phyloP scores from a whole-genome alignment of 2,329 filamentous ascomycete species.

The Neoscytalidium dimidiatum region DNA sequence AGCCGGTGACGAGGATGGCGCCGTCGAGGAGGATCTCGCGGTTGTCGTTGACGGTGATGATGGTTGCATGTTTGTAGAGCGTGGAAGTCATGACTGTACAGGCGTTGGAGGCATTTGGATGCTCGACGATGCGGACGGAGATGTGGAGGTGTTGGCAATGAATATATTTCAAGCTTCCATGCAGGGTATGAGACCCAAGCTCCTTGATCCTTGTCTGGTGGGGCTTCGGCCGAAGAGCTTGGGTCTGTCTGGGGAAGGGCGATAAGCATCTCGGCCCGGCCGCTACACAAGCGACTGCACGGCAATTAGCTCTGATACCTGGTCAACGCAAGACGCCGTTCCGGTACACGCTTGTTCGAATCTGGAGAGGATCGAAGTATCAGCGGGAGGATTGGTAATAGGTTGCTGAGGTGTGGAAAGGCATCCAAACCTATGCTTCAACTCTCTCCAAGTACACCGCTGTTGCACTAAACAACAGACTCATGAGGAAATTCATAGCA shows the following conservation, averaged over 20 bases:
- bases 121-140: not conserved
- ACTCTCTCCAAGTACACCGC: too few relatives aligned
- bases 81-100: constrained; percentile 25
- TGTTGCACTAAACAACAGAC: too few relatives aligned
- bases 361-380: not conserved
- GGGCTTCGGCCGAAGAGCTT: not conserved
- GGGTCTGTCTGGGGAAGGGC: not conserved
- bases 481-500: too few relatives aligned
- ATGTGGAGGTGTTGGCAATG: not conserved
- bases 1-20: constrained; percentile 44
- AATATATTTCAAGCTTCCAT: not conserved
- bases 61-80: constrained; percentile 53
- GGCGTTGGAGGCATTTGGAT: not conserved
- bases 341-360: not conserved
- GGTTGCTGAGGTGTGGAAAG: too few relatives aligned
- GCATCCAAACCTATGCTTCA: not conserved
- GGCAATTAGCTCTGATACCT: not conserved
- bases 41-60: constrained; percentile 53
- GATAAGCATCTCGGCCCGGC: not conserved
- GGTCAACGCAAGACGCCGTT: not conserved
- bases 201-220: not conserved
- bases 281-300: not conserved
- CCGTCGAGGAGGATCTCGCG: constrained; percentile 52
- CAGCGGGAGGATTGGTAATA: too few relatives aligned
- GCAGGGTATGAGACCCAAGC: not conserved